Percentiles rank a stretch among this genome's conserved stretches.
Evolutionary conservation across 2,329 filamentous ascomycete genomes (phyloP).

Genomic region (Colletotrichum incanum): DNA sequence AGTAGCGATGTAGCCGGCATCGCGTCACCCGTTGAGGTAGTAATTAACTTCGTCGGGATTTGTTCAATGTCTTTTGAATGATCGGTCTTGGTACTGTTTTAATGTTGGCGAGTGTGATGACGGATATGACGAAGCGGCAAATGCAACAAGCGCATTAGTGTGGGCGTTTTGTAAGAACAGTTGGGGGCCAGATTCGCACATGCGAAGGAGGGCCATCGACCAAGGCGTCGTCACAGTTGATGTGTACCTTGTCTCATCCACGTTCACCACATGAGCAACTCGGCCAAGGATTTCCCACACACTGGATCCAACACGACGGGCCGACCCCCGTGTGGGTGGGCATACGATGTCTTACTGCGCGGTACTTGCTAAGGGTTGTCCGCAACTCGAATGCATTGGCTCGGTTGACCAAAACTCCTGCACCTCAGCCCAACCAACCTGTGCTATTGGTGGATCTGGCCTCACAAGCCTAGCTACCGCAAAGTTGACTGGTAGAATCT

Average conservation of each 20-base stretch:
- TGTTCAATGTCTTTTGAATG: not conserved
- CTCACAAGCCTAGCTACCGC: constrained; percentile 1
- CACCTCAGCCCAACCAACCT: constrained; percentile 29
- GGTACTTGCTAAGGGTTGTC: constrained; percentile 36
- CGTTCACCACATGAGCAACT: constrained; percentile 27
- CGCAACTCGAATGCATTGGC: constrained; percentile 31
- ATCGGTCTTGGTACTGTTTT: not conserved
- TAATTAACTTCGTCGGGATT: constrained; percentile 33
- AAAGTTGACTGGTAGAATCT: constrained; percentile 34
- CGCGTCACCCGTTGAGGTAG: constrained; percentile 42
- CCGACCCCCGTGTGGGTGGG: constrained; percentile 33
- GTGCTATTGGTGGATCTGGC: constrained; percentile 37
- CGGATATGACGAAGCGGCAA: not conserved
- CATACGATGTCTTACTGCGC: constrained; percentile 27
- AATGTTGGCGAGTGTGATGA: not conserved
- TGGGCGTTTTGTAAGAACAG: not conserved
- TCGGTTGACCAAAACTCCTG: constrained; percentile 26
- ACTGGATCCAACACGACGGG: constrained; percentile 32
- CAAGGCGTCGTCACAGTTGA: constrained; percentile 30
- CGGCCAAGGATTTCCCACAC: not conserved
- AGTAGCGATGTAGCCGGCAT: constrained; percentile 40
- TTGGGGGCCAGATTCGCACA: constrained; percentile 28
- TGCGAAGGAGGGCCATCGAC: constrained; percentile 28
- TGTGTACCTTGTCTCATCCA: constrained; percentile 24
- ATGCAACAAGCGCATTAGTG: constrained; percentile 12